Conservation (phyloP, 768 basidiomycete species). For the Imleria badia region DNA sequence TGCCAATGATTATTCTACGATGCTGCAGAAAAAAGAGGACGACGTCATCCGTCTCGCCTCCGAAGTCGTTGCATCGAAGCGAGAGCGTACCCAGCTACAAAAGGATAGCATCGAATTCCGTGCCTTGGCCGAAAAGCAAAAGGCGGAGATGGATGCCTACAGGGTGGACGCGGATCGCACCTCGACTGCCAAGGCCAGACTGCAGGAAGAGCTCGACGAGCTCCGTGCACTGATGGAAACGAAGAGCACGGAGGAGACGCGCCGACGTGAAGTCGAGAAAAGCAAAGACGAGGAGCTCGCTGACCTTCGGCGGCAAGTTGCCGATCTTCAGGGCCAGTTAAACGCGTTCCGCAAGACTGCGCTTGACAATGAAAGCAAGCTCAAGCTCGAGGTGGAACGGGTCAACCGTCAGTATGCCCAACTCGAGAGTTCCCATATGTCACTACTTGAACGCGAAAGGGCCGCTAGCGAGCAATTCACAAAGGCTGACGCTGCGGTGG, state of each 20-base stretch:
- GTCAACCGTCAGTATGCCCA: constrained; percentile 57
- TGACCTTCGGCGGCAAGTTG: constrained; percentile 64
- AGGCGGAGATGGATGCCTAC: constrained; percentile 59
- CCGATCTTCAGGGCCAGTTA: constrained; percentile 64
- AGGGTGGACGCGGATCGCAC: constrained; percentile 52
- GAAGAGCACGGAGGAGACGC: constrained; percentile 83
- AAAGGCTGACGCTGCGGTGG: constrained; percentile 47
- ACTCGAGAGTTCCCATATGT: constrained; percentile 58
- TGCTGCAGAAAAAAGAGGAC: constrained; percentile 76
- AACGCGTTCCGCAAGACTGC: constrained; percentile 59
- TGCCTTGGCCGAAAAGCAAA: constrained; percentile 63
- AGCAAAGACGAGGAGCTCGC: constrained; percentile 84
- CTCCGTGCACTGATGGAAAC: constrained; percentile 80
- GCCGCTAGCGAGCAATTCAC: constrained; percentile 49
- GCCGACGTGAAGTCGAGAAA: constrained; percentile 79
- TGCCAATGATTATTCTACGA: constrained; percentile 69
- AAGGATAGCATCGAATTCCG: constrained; percentile 70
- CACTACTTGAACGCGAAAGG: constrained; percentile 63
- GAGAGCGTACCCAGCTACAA: constrained; percentile 52
- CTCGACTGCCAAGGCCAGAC: constrained; percentile 48
- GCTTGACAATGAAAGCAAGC: constrained; percentile 66
- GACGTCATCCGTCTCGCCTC: constrained; percentile 55
- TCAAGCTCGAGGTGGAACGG: constrained; percentile 74
- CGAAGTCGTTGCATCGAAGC: constrained; percentile 54
- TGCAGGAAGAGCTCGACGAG: constrained; percentile 84